Evolutionary conservation across 306 rosid species (phyloP).

Genomic region (Cajanus cajan): DNA sequence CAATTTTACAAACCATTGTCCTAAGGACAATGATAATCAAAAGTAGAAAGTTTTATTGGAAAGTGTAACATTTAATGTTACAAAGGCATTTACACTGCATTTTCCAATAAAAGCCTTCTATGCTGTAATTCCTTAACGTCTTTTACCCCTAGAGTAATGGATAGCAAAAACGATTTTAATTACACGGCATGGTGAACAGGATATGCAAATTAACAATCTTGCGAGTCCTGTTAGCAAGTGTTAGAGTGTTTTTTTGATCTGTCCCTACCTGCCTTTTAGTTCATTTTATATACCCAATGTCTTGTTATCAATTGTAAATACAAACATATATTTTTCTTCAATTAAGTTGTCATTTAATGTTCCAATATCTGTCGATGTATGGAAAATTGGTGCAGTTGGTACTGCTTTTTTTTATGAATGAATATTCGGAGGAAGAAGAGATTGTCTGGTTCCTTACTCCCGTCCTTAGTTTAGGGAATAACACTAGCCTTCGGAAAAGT

Average conservation of each 20-base stretch:
- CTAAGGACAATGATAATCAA: background rate
- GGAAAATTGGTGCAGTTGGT: background rate
- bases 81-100: background rate
- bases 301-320: constrained; percentile 35
- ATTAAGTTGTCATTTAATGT: background rate
- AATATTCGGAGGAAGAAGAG: background rate
- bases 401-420: background rate
- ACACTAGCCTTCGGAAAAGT: background rate
- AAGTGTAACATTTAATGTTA: background rate
- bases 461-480: background rate
- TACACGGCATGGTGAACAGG: constrained; percentile 2
- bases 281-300: constrained; percentile 22
- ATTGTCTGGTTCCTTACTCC: background rate
- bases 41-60: background rate
- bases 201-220: constrained; percentile 25
- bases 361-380: background rate
- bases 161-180: background rate
- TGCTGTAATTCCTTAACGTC: background rate
- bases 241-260: constrained; percentile 17
- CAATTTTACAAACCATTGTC: background rate
- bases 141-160: background rate
- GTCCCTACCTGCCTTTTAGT: constrained; percentile 4
- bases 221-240: constrained; percentile 6
- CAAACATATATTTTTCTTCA: background rate
- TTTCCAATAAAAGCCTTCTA: background rate